Percentiles rank a stretch among this genome's conserved stretches.
Conservation (phyloP, 78 protist species). For the Cavenderia fasciculata region DNA sequence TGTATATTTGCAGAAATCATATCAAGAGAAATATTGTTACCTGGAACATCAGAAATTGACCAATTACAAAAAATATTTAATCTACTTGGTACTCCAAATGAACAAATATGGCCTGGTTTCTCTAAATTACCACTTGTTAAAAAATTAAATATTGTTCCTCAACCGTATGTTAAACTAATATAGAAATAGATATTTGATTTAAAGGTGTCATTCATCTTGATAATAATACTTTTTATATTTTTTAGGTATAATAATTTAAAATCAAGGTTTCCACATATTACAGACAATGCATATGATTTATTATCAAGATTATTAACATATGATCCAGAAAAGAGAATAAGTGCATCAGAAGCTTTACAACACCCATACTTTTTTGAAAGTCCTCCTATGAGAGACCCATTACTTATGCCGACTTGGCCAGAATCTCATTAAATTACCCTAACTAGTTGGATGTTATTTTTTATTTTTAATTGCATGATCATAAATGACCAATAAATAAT, state of each 20-base stretch:
- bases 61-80: slow-evolving; percentile 86
- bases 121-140: slow-evolving; percentile 53
- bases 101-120: slow-evolving; percentile 73
- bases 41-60: slow-evolving; percentile 96
- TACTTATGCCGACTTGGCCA: slow-evolving; percentile 84
- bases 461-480: too few species aligned
- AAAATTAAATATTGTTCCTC: slow-evolving; percentile 17
- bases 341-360: slow-evolving; percentile 79
- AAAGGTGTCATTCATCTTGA: neutral
- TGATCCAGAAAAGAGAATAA: slow-evolving; percentile 77
- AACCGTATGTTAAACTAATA: slow-evolving; percentile 1
- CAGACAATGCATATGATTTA: slow-evolving; percentile 60
- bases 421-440: slow-evolving; percentile 55
- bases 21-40: slow-evolving; percentile 90
- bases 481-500: too few species aligned
- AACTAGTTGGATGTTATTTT: too few species aligned
- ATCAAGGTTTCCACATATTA: slow-evolving; percentile 66
- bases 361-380: slow-evolving; percentile 80
- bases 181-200: neutral
- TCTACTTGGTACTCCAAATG: slow-evolving; percentile 82
- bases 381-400: slow-evolving; percentile 73
- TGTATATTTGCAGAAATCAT: slow-evolving; percentile 98
- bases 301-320: slow-evolving; percentile 26
- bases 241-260: slow-evolving; percentile 31
- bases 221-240: neutral